Evolutionary conservation across 83 land plant genomes (phyloP).

Genomic region (Larix sibirica): DNA sequence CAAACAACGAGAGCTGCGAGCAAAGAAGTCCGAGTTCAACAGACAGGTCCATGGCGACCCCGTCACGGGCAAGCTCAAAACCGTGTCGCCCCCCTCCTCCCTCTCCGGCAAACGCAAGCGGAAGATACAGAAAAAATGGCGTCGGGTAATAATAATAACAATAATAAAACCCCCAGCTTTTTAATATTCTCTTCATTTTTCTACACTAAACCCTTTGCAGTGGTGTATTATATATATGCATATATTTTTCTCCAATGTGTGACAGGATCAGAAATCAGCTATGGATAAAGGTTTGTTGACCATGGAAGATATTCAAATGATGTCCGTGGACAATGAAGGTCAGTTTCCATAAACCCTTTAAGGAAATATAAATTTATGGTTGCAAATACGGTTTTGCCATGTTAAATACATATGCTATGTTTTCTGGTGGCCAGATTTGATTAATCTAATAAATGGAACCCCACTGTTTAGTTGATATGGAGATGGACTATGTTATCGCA

Average conservation of each 20-base stretch:
- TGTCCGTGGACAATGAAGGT: constrained; percentile 9
- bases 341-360: neutral
- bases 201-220: neutral
- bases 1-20: constrained; percentile 34
- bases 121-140: constrained; percentile 66
- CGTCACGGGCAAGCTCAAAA: constrained; percentile 42
- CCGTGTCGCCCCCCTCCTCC: constrained; percentile 25
- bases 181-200: neutral
- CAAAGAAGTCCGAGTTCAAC: constrained; percentile 27
- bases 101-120: constrained; percentile 70
- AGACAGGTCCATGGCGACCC: constrained; percentile 58
- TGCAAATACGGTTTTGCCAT: too few relatives aligned
- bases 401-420: too few relatives aligned
- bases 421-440: too few relatives aligned
- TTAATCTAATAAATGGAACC: too few relatives aligned
- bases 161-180: too few relatives aligned
- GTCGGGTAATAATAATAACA: constrained; percentile 26
- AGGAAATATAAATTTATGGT: too few relatives aligned
- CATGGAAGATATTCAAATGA: constrained; percentile 72
- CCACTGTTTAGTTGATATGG: too few relatives aligned
- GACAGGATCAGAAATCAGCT: constrained; percentile 62
- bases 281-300: constrained; percentile 53
- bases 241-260: neutral
- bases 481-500: too few relatives aligned
- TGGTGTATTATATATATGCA: neutral